phyloP scores from a whole-genome alignment of 495 filamentous ascomycete genomes.

The Cercophora sp. region DNA sequence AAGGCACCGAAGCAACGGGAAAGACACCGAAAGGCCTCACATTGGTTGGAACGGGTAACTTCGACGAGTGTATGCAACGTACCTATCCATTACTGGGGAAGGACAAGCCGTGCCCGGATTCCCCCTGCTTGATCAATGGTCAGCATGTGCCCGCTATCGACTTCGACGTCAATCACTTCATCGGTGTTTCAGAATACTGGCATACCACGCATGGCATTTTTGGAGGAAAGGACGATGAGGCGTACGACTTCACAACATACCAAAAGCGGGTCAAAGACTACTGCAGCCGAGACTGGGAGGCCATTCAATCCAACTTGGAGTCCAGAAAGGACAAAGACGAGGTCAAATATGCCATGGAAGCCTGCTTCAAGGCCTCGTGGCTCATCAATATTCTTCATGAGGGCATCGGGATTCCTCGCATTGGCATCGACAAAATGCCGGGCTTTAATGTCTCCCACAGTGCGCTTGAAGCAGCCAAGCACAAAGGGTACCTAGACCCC shows the following conservation, averaged over 20 bases:
- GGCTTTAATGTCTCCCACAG: conserved; percentile 69
- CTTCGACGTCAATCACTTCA: conserved; percentile 96
- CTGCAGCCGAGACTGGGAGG: conserved; percentile 76
- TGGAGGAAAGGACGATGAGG: conserved; percentile 72
- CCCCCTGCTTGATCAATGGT: conserved; percentile 83
- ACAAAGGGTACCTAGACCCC: conserved; percentile 77
- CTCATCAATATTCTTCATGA: conserved; percentile 93
- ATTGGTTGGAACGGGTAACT: conserved; percentile 77
- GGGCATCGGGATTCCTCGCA: conserved; percentile 89
- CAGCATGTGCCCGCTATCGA: conserved; percentile 93
- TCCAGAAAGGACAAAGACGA: conserved; percentile 56
- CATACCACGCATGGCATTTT: conserved; percentile 97
- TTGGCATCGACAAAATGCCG: conserved; percentile 63
- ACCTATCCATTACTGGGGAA: conserved; percentile 89
- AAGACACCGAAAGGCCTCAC: conserved; percentile 28
- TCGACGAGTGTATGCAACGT: conserved; percentile 76
- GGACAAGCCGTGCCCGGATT: conserved; percentile 75
- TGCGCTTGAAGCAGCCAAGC: conserved; percentile 62
- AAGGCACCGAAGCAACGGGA: conserved; percentile 47
- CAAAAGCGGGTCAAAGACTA: conserved; percentile 80
- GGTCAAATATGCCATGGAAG: conserved; percentile 67
- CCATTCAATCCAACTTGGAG: conserved; percentile 61
- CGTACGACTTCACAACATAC: conserved; percentile 90
- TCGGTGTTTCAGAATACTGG: conserved; percentile 98
- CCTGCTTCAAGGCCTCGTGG: conserved; percentile 98